Evolutionary conservation across 176 grass and related monocot species (phyloP).

Genomic region (Cocos nucifera): DNA sequence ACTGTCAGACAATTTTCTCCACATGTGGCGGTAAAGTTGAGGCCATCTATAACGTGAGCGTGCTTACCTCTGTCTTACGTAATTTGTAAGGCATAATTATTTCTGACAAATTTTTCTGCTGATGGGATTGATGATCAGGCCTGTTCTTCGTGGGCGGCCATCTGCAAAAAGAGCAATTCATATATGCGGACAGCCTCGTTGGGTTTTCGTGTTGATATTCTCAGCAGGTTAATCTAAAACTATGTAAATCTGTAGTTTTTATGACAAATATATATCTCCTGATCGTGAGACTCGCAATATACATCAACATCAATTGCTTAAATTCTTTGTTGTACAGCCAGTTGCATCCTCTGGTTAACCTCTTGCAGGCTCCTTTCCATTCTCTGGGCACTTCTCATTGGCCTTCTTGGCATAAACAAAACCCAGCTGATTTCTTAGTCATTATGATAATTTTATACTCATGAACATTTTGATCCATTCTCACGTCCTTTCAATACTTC

Average conservation of each 20-base stretch:
- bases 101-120: background rate
- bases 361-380: conserved; percentile 79
- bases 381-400: conserved; percentile 85
- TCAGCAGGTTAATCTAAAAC: conserved; percentile 44
- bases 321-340: conserved; percentile 36
- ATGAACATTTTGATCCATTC: conserved; percentile 2
- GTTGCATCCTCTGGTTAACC: conserved; percentile 90
- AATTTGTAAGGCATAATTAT: too few relatives aligned
- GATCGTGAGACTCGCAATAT: too few relatives aligned
- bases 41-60: conserved; percentile 62
- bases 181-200: conserved; percentile 90
- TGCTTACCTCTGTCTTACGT: conserved; percentile 2
- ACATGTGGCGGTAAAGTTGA: conserved; percentile 98
- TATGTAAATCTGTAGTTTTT: too few relatives aligned
- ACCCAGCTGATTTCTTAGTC: too few relatives aligned
- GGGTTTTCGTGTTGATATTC: conserved; percentile 76
- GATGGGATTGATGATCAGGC: conserved; percentile 33
- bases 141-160: conserved; percentile 81
- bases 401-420: conserved; percentile 53
- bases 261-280: too few relatives aligned
- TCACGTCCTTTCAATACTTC: conserved; percentile 12
- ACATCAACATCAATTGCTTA: background rate
- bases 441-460: conserved; percentile 7
- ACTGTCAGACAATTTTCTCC: conserved; percentile 86
- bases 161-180: conserved; percentile 84